Percentiles rank a stretch among this genome's conserved stretches.
These are phyloP conservation scores for Ophiostoma himal-ulmi DNA, from an alignment of 2,329 filamentous ascomycete genomes.

Conservation along the genomic window DNA sequence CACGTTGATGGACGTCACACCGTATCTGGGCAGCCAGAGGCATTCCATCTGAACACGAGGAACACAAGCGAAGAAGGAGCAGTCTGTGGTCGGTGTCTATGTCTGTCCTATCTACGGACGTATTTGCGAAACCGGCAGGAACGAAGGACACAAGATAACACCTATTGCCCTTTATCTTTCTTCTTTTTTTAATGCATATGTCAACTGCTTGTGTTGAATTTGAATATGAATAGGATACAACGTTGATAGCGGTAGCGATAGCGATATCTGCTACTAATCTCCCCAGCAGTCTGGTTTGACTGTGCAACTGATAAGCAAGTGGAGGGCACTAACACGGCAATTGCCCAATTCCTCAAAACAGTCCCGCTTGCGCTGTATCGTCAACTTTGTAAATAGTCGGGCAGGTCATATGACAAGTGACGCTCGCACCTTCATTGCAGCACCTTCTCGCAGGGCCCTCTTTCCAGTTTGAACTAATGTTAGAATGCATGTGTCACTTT, in stretches of 20 bases:
- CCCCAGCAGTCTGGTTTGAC: conserved; percentile 7
- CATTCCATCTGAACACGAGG: neutral
- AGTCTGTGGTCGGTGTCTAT: neutral
- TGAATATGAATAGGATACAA: neutral
- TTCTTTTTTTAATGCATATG: neutral
- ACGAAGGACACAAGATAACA: neutral
- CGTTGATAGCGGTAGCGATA: neutral
- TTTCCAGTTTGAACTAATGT: neutral
- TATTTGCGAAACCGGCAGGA: neutral
- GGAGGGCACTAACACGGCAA: conserved; percentile 10
- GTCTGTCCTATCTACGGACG: neutral
- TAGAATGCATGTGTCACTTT: neutral
- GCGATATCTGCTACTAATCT: neutral
- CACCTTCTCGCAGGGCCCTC: neutral
- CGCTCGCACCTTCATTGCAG: neutral
- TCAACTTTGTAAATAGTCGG: neutral
- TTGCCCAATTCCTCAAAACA: neutral
- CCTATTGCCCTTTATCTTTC: neutral
- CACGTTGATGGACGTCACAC: neutral
- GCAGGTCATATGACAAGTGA: neutral
- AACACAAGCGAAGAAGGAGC: conserved; percentile 3
- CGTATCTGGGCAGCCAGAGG: neutral
- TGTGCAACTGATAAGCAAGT: conserved; percentile 11
- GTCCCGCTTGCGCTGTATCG: neutral
- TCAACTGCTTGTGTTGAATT: too few species aligned